These are phyloP conservation scores for Heliosperma pusillum DNA, from an alignment of 148 eudicot genomes.

Conservation along the genomic window DNA sequence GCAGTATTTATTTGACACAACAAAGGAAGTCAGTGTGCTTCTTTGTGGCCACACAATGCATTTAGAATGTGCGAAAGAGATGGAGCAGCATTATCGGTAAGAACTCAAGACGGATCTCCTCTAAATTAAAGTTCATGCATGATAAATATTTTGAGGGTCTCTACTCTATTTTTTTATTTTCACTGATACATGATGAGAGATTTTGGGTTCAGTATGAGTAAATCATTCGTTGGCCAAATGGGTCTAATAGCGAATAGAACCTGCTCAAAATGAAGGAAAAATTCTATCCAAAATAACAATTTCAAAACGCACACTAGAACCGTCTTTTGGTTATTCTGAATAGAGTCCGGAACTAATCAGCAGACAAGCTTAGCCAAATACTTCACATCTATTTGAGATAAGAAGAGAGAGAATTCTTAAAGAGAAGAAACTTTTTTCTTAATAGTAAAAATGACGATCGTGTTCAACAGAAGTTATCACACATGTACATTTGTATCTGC, in stretches of 20 bases:
- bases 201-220: background rate
- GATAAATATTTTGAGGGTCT: background rate
- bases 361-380: too few relatives aligned
- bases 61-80: slow-evolving; percentile 46
- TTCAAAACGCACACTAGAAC: too few relatives aligned
- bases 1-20: slow-evolving; percentile 55
- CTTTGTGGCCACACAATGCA: slow-evolving; percentile 55
- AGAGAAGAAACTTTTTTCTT: background rate
- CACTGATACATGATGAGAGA: background rate
- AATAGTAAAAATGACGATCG: background rate
- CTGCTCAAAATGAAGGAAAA: too few relatives aligned
- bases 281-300: too few relatives aligned
- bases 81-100: slow-evolving; percentile 46
- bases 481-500: background rate
- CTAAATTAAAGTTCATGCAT: background rate
- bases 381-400: background rate
- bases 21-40: slow-evolving; percentile 37
- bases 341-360: too few relatives aligned
- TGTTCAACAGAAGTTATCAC: background rate
- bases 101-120: slow-evolving; percentile 2
- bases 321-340: too few relatives aligned
- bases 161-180: background rate
- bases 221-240: background rate
- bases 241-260: too few relatives aligned
- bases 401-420: background rate